Evolutionary conservation across 495 filamentous ascomycete species (phyloP).

Genomic region (Lophiostoma macrostomum): DNA sequence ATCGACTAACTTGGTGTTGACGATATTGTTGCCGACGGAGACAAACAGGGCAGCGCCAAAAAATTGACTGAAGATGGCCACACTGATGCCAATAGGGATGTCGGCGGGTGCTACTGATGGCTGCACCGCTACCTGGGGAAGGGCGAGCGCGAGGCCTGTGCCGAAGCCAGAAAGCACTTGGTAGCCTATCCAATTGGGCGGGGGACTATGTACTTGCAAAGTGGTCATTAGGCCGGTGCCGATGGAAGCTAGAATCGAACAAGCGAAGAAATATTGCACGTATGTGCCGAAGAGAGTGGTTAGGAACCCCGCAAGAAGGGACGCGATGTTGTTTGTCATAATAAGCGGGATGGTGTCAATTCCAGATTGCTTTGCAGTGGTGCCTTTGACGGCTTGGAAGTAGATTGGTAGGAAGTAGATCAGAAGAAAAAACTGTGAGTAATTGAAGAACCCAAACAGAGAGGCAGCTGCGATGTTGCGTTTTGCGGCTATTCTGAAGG

Average conservation of each 20-base stretch:
- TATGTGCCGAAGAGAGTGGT: conserved; percentile 71
- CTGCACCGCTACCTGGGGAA: conserved; percentile 1
- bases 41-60: conserved; percentile 37
- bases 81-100: conserved; percentile 10
- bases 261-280: conserved; percentile 65
- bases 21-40: conserved; percentile 34
- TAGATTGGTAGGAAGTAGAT: conserved; percentile 25
- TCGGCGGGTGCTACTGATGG: background rate
- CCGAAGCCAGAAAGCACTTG: conserved; percentile 69
- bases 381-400: conserved; percentile 20
- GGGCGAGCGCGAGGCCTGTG: conserved; percentile 47
- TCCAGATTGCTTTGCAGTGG: conserved; percentile 5
- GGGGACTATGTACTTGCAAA: conserved; percentile 51
- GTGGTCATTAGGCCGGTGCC: conserved; percentile 70
- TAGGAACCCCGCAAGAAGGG: conserved; percentile 50
- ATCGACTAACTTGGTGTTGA: conserved; percentile 22
- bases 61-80: conserved; percentile 35
- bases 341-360: conserved; percentile 27
- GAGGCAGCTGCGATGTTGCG: background rate
- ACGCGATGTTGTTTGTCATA: conserved; percentile 38
- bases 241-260: conserved; percentile 56
- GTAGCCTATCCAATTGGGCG: conserved; percentile 69
- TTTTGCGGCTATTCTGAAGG: conserved; percentile 14
- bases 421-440: background rate
- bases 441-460: conserved; percentile 12